A percentile compares a stretch with the other conserved stretches of the same genome.
These are phyloP conservation scores for Ceratobasidium sp. DNA, from an alignment of 1,284 basidiomycete species.

Conservation along the genomic window DNA sequence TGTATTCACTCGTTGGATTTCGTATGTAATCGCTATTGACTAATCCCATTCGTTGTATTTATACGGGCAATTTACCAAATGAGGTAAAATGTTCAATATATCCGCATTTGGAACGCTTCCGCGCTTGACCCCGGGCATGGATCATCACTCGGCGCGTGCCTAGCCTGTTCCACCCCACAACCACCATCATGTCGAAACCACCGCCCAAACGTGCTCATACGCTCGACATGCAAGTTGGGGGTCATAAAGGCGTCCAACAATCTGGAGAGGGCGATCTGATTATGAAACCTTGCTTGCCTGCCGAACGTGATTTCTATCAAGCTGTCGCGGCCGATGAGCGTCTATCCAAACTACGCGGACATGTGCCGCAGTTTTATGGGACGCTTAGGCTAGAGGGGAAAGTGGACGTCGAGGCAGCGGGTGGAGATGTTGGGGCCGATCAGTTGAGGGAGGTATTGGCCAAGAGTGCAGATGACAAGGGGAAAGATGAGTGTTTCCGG, in stretches of 20 bases:
- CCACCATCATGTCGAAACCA: not conserved
- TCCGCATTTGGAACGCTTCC: not conserved
- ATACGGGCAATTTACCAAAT: not conserved
- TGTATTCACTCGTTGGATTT: not conserved
- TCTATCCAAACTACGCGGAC: conserved; percentile 53
- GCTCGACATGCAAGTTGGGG: conserved; percentile 79
- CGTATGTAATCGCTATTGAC: not conserved
- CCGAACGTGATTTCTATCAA: conserved; percentile 86
- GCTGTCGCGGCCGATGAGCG: conserved; percentile 53
- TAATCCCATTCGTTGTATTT: not conserved
- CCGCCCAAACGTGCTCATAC: conserved; percentile 32
- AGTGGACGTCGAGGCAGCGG: conserved; percentile 50
- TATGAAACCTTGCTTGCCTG: conserved; percentile 80
- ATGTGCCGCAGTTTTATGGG: conserved; percentile 78
- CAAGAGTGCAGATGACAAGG: conserved; percentile 45
- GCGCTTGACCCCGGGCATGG: not conserved
- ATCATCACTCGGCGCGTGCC: not conserved
- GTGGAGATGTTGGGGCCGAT: conserved; percentile 45
- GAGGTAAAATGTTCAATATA: not conserved
- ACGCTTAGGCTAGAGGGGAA: conserved; percentile 73
- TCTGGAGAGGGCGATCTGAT: conserved; percentile 80
- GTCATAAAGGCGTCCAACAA: conserved; percentile 79
- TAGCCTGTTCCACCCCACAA: not conserved
- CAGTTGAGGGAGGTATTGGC: conserved; percentile 43
- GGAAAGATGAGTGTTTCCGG: conserved; percentile 59